These are phyloP conservation scores for Macrophomina tecta DNA, from an alignment of 2,329 filamentous ascomycete species.

Conservation along the genomic window DNA sequence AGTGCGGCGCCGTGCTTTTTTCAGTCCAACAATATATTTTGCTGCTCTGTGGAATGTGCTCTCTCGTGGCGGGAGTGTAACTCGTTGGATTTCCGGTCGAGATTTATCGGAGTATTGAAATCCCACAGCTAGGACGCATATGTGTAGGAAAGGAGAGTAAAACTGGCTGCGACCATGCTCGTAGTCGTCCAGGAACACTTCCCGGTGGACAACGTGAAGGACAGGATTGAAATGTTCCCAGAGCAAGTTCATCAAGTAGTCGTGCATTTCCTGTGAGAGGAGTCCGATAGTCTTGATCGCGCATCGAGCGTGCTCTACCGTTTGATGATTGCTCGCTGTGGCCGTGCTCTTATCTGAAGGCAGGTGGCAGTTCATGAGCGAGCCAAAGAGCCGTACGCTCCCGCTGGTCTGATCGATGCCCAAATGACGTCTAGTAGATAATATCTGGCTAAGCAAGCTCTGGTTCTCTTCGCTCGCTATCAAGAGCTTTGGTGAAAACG, in stretches of 20 bases:
- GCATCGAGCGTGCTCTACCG: slow-evolving; percentile 51
- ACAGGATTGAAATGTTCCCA: slow-evolving; percentile 60
- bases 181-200: slow-evolving; percentile 57
- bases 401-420: slow-evolving; percentile 61
- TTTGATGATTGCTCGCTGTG: slow-evolving; percentile 32
- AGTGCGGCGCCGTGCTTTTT: no score
- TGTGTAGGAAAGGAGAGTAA: slow-evolving; percentile 60
- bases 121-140: slow-evolving; percentile 59
- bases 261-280: slow-evolving; percentile 55
- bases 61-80: slow-evolving; percentile 55
- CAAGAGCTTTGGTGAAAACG: slow-evolving; percentile 42
- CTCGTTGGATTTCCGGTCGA: slow-evolving; percentile 56
- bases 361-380: slow-evolving; percentile 61
- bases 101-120: slow-evolving; percentile 58
- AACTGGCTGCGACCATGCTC: slow-evolving; percentile 55
- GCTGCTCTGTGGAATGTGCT: slow-evolving; percentile 61
- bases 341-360: slow-evolving; percentile 46
- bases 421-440: slow-evolving; percentile 58
- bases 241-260: slow-evolving; percentile 60
- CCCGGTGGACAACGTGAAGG: slow-evolving; percentile 57
- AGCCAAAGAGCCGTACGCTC: slow-evolving; percentile 59
- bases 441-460: slow-evolving; percentile 54
- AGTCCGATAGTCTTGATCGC: slow-evolving; percentile 57
- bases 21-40: no score
- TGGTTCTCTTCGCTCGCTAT: slow-evolving; percentile 37